Conservation (phyloP, 495 filamentous ascomycete genomes). For the Xylaria longipes region DNA sequence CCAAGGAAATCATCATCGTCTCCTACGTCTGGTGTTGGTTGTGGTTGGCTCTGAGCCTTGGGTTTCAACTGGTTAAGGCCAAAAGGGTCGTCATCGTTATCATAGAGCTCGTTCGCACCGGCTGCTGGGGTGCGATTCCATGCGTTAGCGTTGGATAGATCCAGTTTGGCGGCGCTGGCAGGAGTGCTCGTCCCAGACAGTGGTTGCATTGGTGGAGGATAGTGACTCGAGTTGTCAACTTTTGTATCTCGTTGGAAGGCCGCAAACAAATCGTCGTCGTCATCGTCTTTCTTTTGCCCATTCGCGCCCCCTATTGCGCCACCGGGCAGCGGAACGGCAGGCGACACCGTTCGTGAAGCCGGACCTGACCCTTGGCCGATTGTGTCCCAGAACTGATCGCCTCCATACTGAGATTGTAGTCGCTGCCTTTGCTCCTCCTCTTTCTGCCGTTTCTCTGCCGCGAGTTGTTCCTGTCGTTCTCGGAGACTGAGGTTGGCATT, state of each 20-base stretch:
- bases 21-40: constrained; percentile 56
- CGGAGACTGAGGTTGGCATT: constrained; percentile 77
- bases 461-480: constrained; percentile 82
- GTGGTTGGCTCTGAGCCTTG: constrained; percentile 41
- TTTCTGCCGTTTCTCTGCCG: constrained; percentile 77
- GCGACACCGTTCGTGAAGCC: constrained; percentile 45
- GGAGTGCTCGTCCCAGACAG: constrained; percentile 36
- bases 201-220: constrained; percentile 56
- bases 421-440: constrained; percentile 73
- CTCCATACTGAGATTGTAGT: constrained; percentile 77
- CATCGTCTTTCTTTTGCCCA: constrained; percentile 44
- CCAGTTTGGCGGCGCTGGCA: constrained; percentile 32
- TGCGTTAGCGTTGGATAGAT: constrained; percentile 39
- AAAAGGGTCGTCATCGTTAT: constrained; percentile 81
- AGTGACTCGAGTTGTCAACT: constrained; percentile 66
- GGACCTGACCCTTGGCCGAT: constrained; percentile 48
- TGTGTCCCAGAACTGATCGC: constrained; percentile 75
- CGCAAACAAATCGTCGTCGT: constrained; percentile 67
- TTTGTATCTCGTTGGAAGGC: constrained; percentile 64
- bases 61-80: constrained; percentile 73
- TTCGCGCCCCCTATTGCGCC: constrained; percentile 35
- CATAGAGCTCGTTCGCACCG: constrained; percentile 35
- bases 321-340: constrained; percentile 32
- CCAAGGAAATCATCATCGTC: constrained; percentile 94
- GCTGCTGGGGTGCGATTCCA: constrained; percentile 31